These are phyloP conservation scores for Metschnikowia peoriensis DNA, from an alignment of 805 yeast genomes.

Conservation along the genomic window DNA sequence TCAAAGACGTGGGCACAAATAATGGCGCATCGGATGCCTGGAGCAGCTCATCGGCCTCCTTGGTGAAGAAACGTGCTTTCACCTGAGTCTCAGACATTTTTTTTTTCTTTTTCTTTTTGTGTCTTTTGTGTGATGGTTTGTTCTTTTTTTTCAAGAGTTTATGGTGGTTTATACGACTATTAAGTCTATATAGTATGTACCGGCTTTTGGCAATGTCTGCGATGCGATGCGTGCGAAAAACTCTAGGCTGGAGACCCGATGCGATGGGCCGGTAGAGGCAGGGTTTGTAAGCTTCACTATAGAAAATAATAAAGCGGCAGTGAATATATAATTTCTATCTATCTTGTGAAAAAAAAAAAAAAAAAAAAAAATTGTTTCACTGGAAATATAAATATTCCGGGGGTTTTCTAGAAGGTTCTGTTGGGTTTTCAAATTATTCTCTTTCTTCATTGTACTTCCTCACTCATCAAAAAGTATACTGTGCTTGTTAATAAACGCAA, in stretches of 20 bases:
- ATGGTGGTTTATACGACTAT: no score
- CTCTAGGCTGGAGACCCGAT: background rate
- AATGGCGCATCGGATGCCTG: slow-evolving; percentile 77
- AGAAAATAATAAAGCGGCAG: background rate
- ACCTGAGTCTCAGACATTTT: slow-evolving; percentile 52
- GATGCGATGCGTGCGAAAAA: slow-evolving; percentile 4
- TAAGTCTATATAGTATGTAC: no score
- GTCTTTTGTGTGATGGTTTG: background rate
- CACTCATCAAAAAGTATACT: no score
- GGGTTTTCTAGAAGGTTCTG: no score
- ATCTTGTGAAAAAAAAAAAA: no score
- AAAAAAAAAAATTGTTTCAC: no score
- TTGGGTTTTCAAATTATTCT: no score
- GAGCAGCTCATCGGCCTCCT: slow-evolving; percentile 73
- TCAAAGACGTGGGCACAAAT: slow-evolving; percentile 80
- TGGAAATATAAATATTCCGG: no score
- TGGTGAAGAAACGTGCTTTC: slow-evolving; percentile 78
- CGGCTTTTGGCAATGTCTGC: background rate
- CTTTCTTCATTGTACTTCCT: no score
- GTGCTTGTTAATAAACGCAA: no score
- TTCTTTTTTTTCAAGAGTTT: no score
- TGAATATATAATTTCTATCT: no score
- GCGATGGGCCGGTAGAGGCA: background rate
- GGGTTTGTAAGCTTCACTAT: background rate
- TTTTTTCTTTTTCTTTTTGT: slow-evolving; percentile 3